Evolutionary conservation across 495 filamentous ascomycete species (phyloP).

Genomic region (Rhypophila decipiens): DNA sequence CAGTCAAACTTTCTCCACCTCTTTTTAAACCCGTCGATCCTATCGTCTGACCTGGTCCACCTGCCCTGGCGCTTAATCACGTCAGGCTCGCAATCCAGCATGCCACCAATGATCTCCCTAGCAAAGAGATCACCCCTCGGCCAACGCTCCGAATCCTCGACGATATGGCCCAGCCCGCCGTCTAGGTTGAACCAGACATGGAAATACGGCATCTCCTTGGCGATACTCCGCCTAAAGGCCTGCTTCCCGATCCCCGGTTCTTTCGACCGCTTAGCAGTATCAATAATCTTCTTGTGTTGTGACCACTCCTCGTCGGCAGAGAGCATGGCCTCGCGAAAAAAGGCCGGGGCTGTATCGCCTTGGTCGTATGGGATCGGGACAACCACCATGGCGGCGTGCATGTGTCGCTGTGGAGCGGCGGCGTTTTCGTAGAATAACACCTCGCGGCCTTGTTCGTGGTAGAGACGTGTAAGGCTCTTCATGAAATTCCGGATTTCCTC

Average conservation of each 20-base stretch:
- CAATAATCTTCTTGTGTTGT: conserved; percentile 90
- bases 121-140: conserved; percentile 92
- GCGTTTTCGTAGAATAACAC: conserved; percentile 99
- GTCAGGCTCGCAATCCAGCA: conserved; percentile 78
- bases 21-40: conserved; percentile 74
- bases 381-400: conserved; percentile 79
- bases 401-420: conserved; percentile 66
- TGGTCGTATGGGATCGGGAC: conserved; percentile 83
- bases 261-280: conserved; percentile 64
- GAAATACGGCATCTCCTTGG: conserved; percentile 98
- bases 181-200: conserved; percentile 94
- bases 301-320: conserved; percentile 85
- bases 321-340: conserved; percentile 92
- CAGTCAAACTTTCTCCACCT: conserved; percentile 93
- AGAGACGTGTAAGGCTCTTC: conserved; percentile 90
- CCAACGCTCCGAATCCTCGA: conserved; percentile 84
- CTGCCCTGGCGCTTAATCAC: conserved; percentile 87
- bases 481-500: conserved; percentile 99
- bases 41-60: conserved; percentile 69
- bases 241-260: conserved; percentile 66
- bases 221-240: conserved; percentile 76
- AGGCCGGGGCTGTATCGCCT: conserved; percentile 85
- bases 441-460: conserved; percentile 81
- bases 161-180: conserved; percentile 85
- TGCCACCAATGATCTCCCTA: conserved; percentile 84